Base-by-base conservation (phyloP, 176 grass and related monocot genomes). In the Microstegium vimineum region DNA sequence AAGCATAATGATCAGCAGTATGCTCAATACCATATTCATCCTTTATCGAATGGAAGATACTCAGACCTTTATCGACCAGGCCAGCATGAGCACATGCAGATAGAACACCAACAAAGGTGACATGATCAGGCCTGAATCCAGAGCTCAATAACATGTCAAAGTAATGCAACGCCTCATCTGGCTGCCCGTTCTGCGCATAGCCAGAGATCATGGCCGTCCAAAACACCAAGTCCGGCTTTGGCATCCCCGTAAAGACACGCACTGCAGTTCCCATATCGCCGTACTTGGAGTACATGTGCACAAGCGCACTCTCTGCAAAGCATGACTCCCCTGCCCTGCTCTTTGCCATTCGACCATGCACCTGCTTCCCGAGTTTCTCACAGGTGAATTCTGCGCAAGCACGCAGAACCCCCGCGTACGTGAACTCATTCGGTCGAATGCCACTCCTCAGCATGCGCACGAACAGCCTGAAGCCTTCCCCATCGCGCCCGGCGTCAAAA, bases 241-340 rank as follows among this genome's bases (percentile, higher is more conserved):
- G 1, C 61, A 75, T 91, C 25, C 71, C 84, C 79, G 86, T 72
- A 16, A 98, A 98, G 51, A 91, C 83, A n/a, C 27, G n/a, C 28
- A 71, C 59, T 80, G 93, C 92, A n/a, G 82, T 79, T 31, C 74
- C 78, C 63, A 93, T 89, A 66, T 85, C 93, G 52, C 95, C 95
- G 3, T 90, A 93, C 63, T 94, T 94, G n/a, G 92, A 89, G 67
- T 94, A 94, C 95, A 94, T 93, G 81, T 85, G 92, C 45, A 98
- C 27, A 15, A 93, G 88, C 11, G 95, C 79, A 11, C 92, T 91
- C 32, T 78, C 81, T 6, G 88, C 75, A 64, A 98, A 94, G 63
- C 87, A 90, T 10, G 88, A 89, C 23, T 85, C 82, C 18, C 81
- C 82, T 17, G 66, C 63, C 18, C 84, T 75, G 17, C 89, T 77